These are phyloP conservation scores for Tillandsia leiboldiana DNA, from an alignment of 176 grass and related monocot species.

Conservation along the genomic window DNA sequence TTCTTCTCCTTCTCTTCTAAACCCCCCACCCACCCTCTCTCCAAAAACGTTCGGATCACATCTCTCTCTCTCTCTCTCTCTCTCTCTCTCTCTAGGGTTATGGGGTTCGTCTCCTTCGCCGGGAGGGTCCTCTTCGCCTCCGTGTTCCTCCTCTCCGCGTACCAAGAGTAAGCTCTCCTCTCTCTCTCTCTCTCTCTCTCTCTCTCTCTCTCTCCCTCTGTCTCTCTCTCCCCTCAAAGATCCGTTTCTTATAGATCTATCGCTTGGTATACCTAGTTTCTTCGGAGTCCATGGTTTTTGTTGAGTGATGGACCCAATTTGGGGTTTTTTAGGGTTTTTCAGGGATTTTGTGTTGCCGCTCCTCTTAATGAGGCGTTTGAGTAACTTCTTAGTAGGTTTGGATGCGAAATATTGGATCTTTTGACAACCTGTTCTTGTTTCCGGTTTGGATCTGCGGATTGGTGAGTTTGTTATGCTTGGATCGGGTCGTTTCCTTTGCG, in stretches of 20 bases:
- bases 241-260: conserved; percentile 7
- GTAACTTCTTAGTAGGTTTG: background rate
- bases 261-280: background rate
- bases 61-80: background rate
- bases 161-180: conserved; percentile 43
- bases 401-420: background rate
- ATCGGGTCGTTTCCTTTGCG: background rate
- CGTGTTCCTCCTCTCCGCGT: conserved; percentile 69
- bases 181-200: background rate
- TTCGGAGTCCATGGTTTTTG: background rate
- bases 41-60: background rate
- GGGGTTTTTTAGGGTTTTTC: background rate
- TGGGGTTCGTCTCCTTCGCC: conserved; percentile 72
- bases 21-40: background rate
- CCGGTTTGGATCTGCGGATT: background rate
- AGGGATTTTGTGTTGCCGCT: background rate
- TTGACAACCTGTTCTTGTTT: background rate
- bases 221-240: conserved; percentile 5
- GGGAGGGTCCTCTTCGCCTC: conserved; percentile 72
- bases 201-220: background rate
- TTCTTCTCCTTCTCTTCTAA: background rate
- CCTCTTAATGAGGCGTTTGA: background rate
- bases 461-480: background rate
- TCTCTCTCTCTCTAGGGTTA: background rate
- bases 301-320: background rate